Conservation (phyloP, 2,329 filamentous ascomycete genomes). For the Talaromyces rugulosus region DNA sequence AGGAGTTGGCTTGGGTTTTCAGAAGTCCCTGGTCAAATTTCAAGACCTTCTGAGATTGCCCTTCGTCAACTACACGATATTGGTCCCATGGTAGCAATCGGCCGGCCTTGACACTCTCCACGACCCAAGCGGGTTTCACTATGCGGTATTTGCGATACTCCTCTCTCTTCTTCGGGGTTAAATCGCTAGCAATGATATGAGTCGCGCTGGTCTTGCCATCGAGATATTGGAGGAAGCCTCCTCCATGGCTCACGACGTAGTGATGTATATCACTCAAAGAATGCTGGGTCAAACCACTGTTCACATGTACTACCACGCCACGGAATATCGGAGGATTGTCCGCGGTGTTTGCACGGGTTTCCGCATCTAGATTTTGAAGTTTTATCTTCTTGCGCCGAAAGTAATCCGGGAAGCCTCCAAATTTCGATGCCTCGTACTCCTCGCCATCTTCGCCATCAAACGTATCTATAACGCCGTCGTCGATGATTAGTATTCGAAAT, state of each 20-base stretch:
- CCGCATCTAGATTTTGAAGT: slow-evolving; percentile 85
- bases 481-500: neutral
- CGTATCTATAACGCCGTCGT: slow-evolving; percentile 45
- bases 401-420: slow-evolving; percentile 87
- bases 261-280: slow-evolving; percentile 83
- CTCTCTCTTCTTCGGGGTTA: slow-evolving; percentile 88
- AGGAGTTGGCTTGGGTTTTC: slow-evolving; percentile 60
- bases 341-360: slow-evolving; percentile 64
- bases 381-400: slow-evolving; percentile 96
- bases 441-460: slow-evolving; percentile 82
- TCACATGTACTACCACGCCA: slow-evolving; percentile 85
- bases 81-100: slow-evolving; percentile 79
- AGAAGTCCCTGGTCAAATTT: slow-evolving; percentile 61
- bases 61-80: slow-evolving; percentile 82
- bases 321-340: slow-evolving; percentile 84
- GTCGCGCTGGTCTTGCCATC: slow-evolving; percentile 93
- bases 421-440: slow-evolving; percentile 82
- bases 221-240: slow-evolving; percentile 88
- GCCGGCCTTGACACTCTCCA: slow-evolving; percentile 79
- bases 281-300: slow-evolving; percentile 93
- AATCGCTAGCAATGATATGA: slow-evolving; percentile 85
- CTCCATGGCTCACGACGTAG: slow-evolving; percentile 88
- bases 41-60: slow-evolving; percentile 74
- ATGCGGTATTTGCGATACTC: slow-evolving; percentile 87
- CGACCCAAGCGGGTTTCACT: slow-evolving; percentile 91